Conservation (phyloP, 176 grass and related monocot species). For the Musa schizocarpa region DNA sequence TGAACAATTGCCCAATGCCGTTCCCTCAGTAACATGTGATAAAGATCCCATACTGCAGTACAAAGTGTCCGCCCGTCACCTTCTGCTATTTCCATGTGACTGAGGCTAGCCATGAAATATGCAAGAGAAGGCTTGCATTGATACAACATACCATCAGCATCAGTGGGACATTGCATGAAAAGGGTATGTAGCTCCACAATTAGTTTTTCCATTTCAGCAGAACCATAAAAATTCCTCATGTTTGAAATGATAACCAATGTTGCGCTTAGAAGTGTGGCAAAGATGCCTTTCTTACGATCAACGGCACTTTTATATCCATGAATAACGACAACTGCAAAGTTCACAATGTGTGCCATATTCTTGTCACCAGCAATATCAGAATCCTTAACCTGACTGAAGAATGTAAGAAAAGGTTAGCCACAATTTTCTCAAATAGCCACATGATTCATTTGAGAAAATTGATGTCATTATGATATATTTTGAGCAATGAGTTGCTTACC, state of each 20-base stretch:
- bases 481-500: conserved; percentile 34
- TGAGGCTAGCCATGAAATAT: conserved; percentile 67
- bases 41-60: conserved; percentile 56
- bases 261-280: conserved; percentile 53
- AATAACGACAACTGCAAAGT: conserved; percentile 52
- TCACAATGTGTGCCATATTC: conserved; percentile 38
- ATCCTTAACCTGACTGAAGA: conserved; percentile 50
- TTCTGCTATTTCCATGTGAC: conserved; percentile 59
- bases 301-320: conserved; percentile 42
- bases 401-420: neutral
- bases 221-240: conserved; percentile 44
- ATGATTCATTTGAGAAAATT: conserved; percentile 1
- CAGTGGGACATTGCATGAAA: conserved; percentile 30
- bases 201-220: conserved; percentile 54
- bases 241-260: conserved; percentile 64
- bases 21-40: conserved; percentile 66
- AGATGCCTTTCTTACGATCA: conserved; percentile 30
- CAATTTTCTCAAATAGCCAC: neutral
- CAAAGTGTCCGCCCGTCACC: conserved; percentile 38
- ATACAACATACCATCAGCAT: conserved; percentile 35
- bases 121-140: conserved; percentile 62
- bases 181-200: conserved; percentile 44
- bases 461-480: neutral
- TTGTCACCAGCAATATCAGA: conserved; percentile 38
- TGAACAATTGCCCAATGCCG: conserved; percentile 70